A percentile compares a stretch with the other conserved stretches of the same genome.
These are phyloP conservation scores for Cladobotryum protrusum DNA, from an alignment of 2,329 filamentous ascomycete species.

Conservation along the genomic window DNA sequence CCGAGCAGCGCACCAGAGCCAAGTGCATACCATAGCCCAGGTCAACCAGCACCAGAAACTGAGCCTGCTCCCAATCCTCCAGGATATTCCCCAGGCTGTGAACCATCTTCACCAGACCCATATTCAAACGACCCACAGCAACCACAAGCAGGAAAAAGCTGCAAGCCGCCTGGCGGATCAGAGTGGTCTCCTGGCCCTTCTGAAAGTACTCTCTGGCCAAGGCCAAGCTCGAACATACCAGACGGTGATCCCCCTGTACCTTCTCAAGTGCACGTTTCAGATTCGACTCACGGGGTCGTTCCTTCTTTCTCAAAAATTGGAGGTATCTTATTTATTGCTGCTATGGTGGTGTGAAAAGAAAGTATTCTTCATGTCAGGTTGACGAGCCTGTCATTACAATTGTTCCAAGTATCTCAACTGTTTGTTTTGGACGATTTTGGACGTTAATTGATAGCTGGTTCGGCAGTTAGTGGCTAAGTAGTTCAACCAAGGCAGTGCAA, in stretches of 20 bases:
- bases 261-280: slow-evolving; percentile 23
- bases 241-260: slow-evolving; percentile 19
- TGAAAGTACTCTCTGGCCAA: slow-evolving; percentile 19
- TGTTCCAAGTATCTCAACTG: slow-evolving; percentile 6
- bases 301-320: slow-evolving; percentile 18
- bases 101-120: background rate
- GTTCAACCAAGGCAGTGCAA: background rate
- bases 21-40: slow-evolving; percentile 11
- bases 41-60: slow-evolving; percentile 3
- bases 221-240: slow-evolving; percentile 15
- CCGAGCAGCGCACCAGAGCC: slow-evolving; percentile 12
- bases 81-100: slow-evolving; percentile 2
- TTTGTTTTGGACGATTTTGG: slow-evolving; percentile 17
- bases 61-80: slow-evolving; percentile 2
- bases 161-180: slow-evolving; percentile 8
- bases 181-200: slow-evolving; percentile 13
- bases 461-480: background rate
- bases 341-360: slow-evolving; percentile 18
- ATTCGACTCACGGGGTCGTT: slow-evolving; percentile 17
- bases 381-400: background rate
- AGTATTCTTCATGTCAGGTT: background rate
- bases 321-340: slow-evolving; percentile 22
- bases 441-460: slow-evolving; percentile 15
- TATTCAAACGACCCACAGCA: slow-evolving; percentile 2
- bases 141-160: slow-evolving; percentile 8